Percentiles rank a stretch among this genome's conserved stretches.
Conservation (phyloP, 75 land plant genomes). For the Azolla pinnata region DNA sequence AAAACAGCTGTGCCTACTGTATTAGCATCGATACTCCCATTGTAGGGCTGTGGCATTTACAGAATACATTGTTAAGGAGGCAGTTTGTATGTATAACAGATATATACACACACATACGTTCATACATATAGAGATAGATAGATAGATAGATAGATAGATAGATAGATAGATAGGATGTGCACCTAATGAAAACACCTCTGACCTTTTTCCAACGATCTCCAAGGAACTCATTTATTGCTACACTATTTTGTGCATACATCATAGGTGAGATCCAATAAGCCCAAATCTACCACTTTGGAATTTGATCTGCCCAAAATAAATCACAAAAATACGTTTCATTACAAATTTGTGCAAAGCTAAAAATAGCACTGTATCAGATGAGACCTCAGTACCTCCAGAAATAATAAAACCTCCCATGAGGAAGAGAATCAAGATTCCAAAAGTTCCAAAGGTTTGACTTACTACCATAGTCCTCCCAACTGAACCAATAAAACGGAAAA, state of each 20-base stretch:
- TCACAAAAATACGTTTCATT: background rate
- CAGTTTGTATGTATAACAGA: background rate
- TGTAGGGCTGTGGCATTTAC: background rate
- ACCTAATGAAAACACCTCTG: background rate
- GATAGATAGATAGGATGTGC: too few relatives aligned
- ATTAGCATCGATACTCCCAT: background rate
- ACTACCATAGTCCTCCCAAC: conserved; percentile 13
- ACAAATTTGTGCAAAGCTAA: background rate
- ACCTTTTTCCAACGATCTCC: conserved; percentile 24
- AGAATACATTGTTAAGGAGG: background rate
- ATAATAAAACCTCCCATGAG: conserved; percentile 27
- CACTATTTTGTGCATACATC: conserved; percentile 15
- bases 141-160: too few relatives aligned
- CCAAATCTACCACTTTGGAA: conserved; percentile 27
- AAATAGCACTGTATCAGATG: background rate
- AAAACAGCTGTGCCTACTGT: conserved; percentile 12
- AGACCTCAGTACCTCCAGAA: conserved; percentile 8
- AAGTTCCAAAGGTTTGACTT: conserved; percentile 22
- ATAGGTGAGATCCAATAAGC: conserved; percentile 34
- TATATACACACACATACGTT: background rate
- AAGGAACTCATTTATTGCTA: conserved; percentile 21
- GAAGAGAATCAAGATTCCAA: conserved; percentile 20
- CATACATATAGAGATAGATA: too few relatives aligned
- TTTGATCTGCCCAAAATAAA: conserved; percentile 7
- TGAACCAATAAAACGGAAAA: conserved; percentile 28